Evolutionary conservation across 2,329 filamentous ascomycete species (phyloP).

Genomic region (Cytospora piceae): DNA sequence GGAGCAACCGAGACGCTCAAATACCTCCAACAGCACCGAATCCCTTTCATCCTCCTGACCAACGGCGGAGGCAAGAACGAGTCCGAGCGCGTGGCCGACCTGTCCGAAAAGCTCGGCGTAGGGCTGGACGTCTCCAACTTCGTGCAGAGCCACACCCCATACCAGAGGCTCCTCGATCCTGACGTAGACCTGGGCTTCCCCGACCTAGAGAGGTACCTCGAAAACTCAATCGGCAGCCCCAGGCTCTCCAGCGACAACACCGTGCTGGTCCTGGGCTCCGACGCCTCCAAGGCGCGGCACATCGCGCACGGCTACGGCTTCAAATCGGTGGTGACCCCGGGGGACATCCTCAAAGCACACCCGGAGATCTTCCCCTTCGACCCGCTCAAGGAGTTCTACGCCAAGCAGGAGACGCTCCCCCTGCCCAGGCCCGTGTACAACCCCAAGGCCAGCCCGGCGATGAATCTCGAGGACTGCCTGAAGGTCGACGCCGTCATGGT

Average conservation of each 20-base stretch:
- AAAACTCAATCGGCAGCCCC: constrained; percentile 41
- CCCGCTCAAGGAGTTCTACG: constrained; percentile 64
- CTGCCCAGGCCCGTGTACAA: constrained; percentile 50
- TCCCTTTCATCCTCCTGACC: constrained; percentile 93
- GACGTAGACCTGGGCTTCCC: constrained; percentile 44
- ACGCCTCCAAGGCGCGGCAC: constrained; percentile 66
- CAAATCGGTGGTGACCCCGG: constrained; percentile 80
- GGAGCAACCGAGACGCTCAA: constrained; percentile 75
- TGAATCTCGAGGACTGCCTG: constrained; percentile 48
- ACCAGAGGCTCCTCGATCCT: constrained; percentile 66
- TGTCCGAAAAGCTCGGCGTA: constrained; percentile 68
- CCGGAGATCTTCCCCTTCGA: constrained; percentile 85
- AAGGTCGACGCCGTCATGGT: constrained; percentile 91
- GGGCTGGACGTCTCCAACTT: constrained; percentile 70
- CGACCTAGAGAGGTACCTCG: constrained; percentile 9
- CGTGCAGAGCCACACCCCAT: constrained; percentile 90
- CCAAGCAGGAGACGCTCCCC: constrained; percentile 59
- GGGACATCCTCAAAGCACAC: constrained; percentile 76
- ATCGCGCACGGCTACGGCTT: constrained; percentile 83
- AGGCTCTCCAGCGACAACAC: constrained; percentile 56
- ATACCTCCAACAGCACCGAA: constrained; percentile 72
- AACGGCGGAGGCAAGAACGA: constrained; percentile 93
- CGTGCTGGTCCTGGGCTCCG: constrained; percentile 74
- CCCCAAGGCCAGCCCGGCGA: constrained; percentile 28
- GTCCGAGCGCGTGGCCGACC: constrained; percentile 69